Evolutionary conservation across 2,329 filamentous ascomycete genomes (phyloP), one percentile per base, ranked within the genome.

Genomic region (Aspergillus spinulosporus): DNA sequence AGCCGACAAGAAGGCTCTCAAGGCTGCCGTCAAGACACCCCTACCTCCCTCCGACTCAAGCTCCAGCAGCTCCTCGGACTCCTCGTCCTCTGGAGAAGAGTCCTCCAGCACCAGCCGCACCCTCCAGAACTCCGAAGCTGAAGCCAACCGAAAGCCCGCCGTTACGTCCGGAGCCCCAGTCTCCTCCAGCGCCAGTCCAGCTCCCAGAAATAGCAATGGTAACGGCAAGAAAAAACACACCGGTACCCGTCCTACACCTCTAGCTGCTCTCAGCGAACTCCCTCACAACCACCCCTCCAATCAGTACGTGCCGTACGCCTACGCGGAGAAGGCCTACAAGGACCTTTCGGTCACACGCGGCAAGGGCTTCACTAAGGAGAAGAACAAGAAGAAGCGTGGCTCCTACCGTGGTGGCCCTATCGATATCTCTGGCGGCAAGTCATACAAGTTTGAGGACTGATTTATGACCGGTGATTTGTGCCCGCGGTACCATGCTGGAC

Each of bases 341-440:
- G 92, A 97, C 71, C 78, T 99, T 61, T 90, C 92, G 48, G 84
- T 96, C 39, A 97, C 93, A 32, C 90, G 88, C 72, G 94, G 94
- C 68, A 97, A 97, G 79, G 92, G 91, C 3, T 99, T 99, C 77
- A 97, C 93, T 58, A 99, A 99, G 81, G 94, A 97, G 80, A 99
- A 99, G 86, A 99, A 99, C 78, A 99, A 99, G 82, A 94, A 92
- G 83, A 92, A 92, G 82, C 83, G 86, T 66, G 94, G 94, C 49
- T 90, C 88, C 63, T 99, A 96, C 81, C 86, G 89, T 47, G 94
- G 94, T 44, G 94, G 94, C 5, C 76, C 83, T 51, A 96, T 99
- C 67, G 92, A 99, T 71, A 89, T 93, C 52, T 77, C 82, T 11
- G 86, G 87, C 15, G 88, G 88, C 62, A 92, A 93, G 76, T 88